phyloP scores from a whole-genome alignment of 495 filamentous ascomycete genomes.

The Aspergillus sclerotioniger region DNA sequence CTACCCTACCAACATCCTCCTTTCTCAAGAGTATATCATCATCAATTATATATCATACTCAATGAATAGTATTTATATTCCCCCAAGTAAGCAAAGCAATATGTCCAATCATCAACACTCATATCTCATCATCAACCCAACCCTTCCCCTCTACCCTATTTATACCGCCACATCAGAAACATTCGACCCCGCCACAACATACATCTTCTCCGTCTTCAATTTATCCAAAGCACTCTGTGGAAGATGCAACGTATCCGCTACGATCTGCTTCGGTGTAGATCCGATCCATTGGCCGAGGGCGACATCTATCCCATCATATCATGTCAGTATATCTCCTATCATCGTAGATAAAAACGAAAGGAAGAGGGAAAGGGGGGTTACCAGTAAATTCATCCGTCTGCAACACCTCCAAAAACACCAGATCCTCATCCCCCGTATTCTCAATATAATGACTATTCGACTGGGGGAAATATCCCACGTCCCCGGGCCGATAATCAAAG shows the following conservation, averaged over 20 bases:
- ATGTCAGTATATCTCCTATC: neutral
- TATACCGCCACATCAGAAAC: neutral
- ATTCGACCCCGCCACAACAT: slow-evolving; percentile 48
- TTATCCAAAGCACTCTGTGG: slow-evolving; percentile 50
- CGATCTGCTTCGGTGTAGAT: slow-evolving; percentile 61
- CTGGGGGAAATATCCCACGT: slow-evolving; percentile 68
- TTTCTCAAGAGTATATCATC: too few relatives aligned
- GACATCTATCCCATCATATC: slow-evolving; percentile 43
- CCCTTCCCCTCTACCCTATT: too few relatives aligned
- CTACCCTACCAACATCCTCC: too few relatives aligned
- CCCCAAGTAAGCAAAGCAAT: too few relatives aligned
- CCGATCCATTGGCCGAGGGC: slow-evolving; percentile 65
- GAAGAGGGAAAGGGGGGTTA: slow-evolving; percentile 18
- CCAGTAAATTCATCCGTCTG: slow-evolving; percentile 62
- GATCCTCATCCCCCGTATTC: slow-evolving; percentile 66
- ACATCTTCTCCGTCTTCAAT: slow-evolving; percentile 61
- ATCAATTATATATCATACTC: too few relatives aligned
- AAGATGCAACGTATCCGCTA: slow-evolving; percentile 61
- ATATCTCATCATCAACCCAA: too few relatives aligned
- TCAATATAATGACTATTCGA: slow-evolving; percentile 70
- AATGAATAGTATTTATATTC: too few relatives aligned
- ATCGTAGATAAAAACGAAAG: neutral
- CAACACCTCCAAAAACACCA: slow-evolving; percentile 69
- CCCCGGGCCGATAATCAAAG: slow-evolving; percentile 74
- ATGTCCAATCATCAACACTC: too few relatives aligned